Evolutionary conservation across 108 stramenopile species (phyloP).

Genomic region (Cyclotella kingstonii): DNA sequence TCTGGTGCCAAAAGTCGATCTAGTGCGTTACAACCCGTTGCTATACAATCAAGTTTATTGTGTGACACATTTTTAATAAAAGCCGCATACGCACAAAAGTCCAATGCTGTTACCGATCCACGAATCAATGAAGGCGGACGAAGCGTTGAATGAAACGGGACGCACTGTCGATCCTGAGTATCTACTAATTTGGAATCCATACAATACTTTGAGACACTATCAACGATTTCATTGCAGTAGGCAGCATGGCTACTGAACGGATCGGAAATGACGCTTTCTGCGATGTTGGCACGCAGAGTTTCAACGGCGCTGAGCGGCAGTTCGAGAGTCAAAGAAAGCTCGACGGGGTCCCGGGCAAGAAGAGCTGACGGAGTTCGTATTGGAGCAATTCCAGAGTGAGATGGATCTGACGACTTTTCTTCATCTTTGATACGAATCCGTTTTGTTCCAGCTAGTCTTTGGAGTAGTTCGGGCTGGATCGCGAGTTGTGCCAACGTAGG

Average conservation of each 20-base stretch:
- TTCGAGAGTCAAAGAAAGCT: slow-evolving; percentile 10
- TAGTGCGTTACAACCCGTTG: slow-evolving; percentile 31
- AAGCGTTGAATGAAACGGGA: background rate
- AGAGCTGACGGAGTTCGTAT: slow-evolving; percentile 43
- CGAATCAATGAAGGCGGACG: slow-evolving; percentile 18
- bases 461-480: background rate
- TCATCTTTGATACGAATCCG: background rate
- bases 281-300: slow-evolving; percentile 19
- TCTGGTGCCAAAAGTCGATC: slow-evolving; percentile 25
- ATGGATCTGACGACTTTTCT: background rate
- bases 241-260: slow-evolving; percentile 18
- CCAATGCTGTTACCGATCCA: slow-evolving; percentile 31
- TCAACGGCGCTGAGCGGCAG: slow-evolving; percentile 8
- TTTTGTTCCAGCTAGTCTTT: background rate
- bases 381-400: slow-evolving; percentile 3
- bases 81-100: slow-evolving; percentile 19
- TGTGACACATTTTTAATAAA: background rate
- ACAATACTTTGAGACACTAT: slow-evolving; percentile 13
- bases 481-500: background rate
- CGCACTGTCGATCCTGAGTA: background rate
- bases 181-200: background rate
- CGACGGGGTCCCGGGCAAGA: slow-evolving; percentile 34
- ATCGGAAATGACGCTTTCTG: slow-evolving; percentile 20
- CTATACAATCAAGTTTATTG: slow-evolving; percentile 3
- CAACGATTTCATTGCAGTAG: slow-evolving; percentile 4